Evolutionary conservation across 345 rosid species (phyloP).

Genomic region (Citropsis articulata): DNA sequence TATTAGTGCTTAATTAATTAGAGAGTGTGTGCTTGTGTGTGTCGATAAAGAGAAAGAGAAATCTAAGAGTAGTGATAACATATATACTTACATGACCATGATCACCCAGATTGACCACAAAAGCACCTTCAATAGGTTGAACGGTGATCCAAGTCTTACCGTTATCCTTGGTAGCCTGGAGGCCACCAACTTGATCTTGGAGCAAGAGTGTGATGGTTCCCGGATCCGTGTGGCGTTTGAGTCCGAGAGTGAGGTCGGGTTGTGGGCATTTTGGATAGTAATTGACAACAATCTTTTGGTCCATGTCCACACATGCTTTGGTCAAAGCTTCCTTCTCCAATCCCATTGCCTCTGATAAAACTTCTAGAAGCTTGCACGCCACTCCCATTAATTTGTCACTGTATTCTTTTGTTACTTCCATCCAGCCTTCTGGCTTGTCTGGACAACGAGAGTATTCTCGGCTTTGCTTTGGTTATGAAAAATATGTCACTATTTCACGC

Average conservation of each 20-base stretch:
- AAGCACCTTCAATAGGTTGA: constrained; percentile 85
- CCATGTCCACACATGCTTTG: constrained; percentile 92
- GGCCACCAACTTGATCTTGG: constrained; percentile 93
- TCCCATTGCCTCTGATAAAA: constrained; percentile 87
- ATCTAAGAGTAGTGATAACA: not conserved
- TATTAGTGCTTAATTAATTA: not conserved
- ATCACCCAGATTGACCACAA: constrained; percentile 95
- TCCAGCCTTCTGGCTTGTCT: constrained; percentile 88
- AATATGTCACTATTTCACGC: constrained; percentile 94
- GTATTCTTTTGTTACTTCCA: constrained; percentile 57
- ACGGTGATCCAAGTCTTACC: constrained; percentile 96
- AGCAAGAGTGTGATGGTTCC: constrained; percentile 90
- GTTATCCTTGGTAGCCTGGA: constrained; percentile 83
- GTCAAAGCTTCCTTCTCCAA: constrained; percentile 77
- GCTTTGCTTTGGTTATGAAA: constrained; percentile 69
- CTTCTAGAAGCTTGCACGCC: constrained; percentile 82
- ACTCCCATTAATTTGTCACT: constrained; percentile 71
- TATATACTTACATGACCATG: constrained; percentile 78
- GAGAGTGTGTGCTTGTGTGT: too few species aligned
- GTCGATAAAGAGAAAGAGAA: not conserved
- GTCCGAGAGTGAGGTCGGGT: constrained; percentile 95
- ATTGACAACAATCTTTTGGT: constrained; percentile 88
- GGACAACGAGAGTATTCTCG: constrained; percentile 97
- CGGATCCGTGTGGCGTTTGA: constrained; percentile 94
- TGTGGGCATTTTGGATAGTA: constrained; percentile 93